A percentile compares a stretch with the other conserved stretches of the same genome.
These are phyloP conservation scores for Gynandropsis gynandra DNA, from an alignment of 345 rosid species.

Conservation along the genomic window DNA sequence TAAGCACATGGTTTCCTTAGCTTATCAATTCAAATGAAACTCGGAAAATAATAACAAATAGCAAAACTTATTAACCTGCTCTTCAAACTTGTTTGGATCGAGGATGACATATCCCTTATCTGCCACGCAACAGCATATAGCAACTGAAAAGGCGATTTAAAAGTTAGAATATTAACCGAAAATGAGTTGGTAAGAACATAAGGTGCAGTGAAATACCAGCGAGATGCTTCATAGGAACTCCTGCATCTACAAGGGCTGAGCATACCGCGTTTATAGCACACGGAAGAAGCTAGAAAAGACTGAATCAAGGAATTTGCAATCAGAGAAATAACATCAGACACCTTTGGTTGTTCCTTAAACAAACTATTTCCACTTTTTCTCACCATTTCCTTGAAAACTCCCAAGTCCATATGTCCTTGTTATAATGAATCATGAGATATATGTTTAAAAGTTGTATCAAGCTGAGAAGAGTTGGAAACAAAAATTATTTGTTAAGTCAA, in stretches of 20 bases:
- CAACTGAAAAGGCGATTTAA: conserved; percentile 44
- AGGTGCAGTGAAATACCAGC: conserved; percentile 43
- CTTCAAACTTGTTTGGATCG: conserved; percentile 86
- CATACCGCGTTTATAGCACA: conserved; percentile 94
- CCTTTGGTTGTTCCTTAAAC: neutral
- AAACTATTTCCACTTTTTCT: neutral
- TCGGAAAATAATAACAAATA: neutral
- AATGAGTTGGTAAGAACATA: neutral
- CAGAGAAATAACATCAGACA: neutral
- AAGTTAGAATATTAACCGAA: conserved; percentile 5
- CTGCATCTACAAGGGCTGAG: conserved; percentile 94
- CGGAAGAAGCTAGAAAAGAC: conserved; percentile 59
- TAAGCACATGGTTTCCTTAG: neutral
- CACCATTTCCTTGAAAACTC: neutral
- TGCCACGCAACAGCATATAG: conserved; percentile 77
- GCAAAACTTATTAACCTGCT: conserved; percentile 47
- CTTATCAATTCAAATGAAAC: too few relatives aligned
- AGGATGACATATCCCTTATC: conserved; percentile 49
- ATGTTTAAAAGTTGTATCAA: too few relatives aligned
- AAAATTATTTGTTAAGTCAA: neutral
- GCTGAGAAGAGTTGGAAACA: too few relatives aligned
- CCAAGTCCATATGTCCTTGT: neutral
- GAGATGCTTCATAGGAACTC: conserved; percentile 90
- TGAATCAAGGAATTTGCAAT: conserved; percentile 37
- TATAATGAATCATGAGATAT: too few relatives aligned